A percentile compares a stretch with the other conserved stretches of the same genome.
phyloP scores from a whole-genome alignment of 2,329 filamentous ascomycete genomes.

The Erysiphe pulchra region DNA sequence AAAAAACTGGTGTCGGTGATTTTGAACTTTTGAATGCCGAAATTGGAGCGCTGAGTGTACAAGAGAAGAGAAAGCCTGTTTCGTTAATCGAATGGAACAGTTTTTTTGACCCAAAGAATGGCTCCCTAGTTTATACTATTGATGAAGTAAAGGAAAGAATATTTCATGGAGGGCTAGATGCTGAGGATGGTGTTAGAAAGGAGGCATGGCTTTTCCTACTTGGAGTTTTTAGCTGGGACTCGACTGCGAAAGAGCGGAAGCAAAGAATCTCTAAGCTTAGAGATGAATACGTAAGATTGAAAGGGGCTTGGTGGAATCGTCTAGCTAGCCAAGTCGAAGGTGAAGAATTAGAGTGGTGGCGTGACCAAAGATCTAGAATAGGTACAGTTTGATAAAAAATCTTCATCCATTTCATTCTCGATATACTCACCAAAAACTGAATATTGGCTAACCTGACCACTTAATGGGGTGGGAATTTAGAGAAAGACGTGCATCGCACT shows the following conservation, averaged over 20 bases:
- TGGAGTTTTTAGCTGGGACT: slow-evolving; percentile 83
- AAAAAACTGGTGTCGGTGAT: slow-evolving; percentile 82
- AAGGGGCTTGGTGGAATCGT: slow-evolving; percentile 88
- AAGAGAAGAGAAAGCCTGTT: slow-evolving; percentile 53
- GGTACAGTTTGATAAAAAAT: slow-evolving; percentile 23
- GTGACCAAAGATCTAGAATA: slow-evolving; percentile 78
- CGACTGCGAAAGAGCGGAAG: slow-evolving; percentile 60
- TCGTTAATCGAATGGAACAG: slow-evolving; percentile 70
- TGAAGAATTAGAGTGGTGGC: slow-evolving; percentile 85
- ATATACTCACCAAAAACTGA: background rate
- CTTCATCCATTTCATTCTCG: no score
- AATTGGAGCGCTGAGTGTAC: slow-evolving; percentile 42
- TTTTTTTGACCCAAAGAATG: slow-evolving; percentile 58
- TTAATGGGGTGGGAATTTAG: slow-evolving; percentile 31
- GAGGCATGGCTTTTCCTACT: slow-evolving; percentile 91
- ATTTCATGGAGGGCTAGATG: slow-evolving; percentile 76
- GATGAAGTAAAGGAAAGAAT: slow-evolving; percentile 95
- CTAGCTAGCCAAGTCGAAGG: slow-evolving; percentile 59
- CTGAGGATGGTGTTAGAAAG: slow-evolving; percentile 78
- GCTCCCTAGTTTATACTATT: slow-evolving; percentile 50
- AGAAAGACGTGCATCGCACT: slow-evolving; percentile 95
- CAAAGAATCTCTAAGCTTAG: slow-evolving; percentile 62
- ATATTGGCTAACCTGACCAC: slow-evolving; percentile 18
- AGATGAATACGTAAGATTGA: slow-evolving; percentile 83
- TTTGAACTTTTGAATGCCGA: slow-evolving; percentile 81